Evolutionary conservation across 495 filamentous ascomycete genomes (phyloP), one percentile per base, ranked within the genome.

Genomic region (Elaphomyces granulatus): DNA sequence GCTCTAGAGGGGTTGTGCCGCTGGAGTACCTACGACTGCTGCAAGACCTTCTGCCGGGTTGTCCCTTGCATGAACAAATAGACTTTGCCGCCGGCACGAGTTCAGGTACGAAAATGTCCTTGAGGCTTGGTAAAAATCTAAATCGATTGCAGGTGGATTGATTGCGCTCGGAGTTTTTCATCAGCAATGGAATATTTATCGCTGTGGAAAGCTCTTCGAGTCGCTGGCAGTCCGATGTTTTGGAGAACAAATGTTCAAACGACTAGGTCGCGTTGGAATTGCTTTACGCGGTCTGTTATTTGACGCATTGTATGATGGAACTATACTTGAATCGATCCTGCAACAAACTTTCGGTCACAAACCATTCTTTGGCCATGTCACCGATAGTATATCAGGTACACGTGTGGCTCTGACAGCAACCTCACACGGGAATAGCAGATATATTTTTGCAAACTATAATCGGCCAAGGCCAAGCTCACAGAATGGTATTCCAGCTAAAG

Each of bases 401-500:
- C 37, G 42, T 15, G 41, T 48, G 8, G 42, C 42, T 21, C 41
- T 60, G 12, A 48, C 49, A 31, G 51, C 49, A 10, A 56, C 43
- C 7, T 47, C 53, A 12, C 43, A 53, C 8, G 49, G 49, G 6
- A 45, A 54, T 20, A 36, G 38, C 17, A 42, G 43, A 12, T 52
- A 39, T 31, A 42, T 58, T 16, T 56, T 60, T 21, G 51, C 42
- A 15, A 60, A 58, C 31, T 58, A 56, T 26, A 60, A 60, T 45
- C n/a, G n/a, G n/a, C n/a, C n/a, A n/a, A n/a, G n/a, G n/a, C n/a
- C n/a, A n/a, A n/a, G n/a, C n/a, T n/a, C n/a, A n/a, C n/a, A n/a
- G 44, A n/a, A 10, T n/a, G 9, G 32, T 15, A 15, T 10, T 34
- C 17, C 32, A 10, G 17, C 14, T 10, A n/a, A 16, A 34, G 32